Conservation (phyloP, 257 asterid genomes). For the Lithospermum erythrorhizon region DNA sequence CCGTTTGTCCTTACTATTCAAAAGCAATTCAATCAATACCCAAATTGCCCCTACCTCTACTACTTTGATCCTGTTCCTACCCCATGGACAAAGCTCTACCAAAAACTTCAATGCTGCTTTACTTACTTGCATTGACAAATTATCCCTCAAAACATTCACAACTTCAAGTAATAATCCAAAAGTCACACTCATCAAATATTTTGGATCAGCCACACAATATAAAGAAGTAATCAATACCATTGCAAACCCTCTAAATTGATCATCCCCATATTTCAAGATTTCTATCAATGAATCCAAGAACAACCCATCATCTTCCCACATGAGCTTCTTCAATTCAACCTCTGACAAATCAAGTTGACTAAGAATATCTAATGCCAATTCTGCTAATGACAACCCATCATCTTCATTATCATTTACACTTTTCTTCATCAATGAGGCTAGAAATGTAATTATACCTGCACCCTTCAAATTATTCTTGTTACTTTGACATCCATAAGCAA, state of each 20-base stretch:
- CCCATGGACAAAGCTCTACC: conserved; percentile 25
- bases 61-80: conserved; percentile 35
- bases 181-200: conserved; percentile 12
- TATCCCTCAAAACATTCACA: conserved; percentile 6
- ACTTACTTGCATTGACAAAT: conserved; percentile 9
- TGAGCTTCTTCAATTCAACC: conserved; percentile 20
- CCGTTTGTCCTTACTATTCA: conserved; percentile 34
- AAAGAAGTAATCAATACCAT: conserved; percentile 26
- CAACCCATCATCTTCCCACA: conserved; percentile 7
- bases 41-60: conserved; percentile 30
- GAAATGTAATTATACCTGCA: conserved; percentile 30
- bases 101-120: conserved; percentile 27
- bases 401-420: conserved; percentile 1
- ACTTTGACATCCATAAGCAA: conserved; percentile 29
- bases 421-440: conserved; percentile 23
- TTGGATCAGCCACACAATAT: conserved; percentile 27
- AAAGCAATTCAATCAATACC: conserved; percentile 36
- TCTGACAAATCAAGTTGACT: conserved; percentile 35
- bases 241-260: conserved; percentile 38
- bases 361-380: conserved; percentile 31
- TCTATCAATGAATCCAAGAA: conserved; percentile 25
- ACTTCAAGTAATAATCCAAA: conserved; percentile 26
- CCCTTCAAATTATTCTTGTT: conserved; percentile 37
- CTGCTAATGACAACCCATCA: neutral
- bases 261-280: conserved; percentile 33